These are phyloP conservation scores for Macrolepiota dolichaula DNA, from an alignment of 768 basidiomycete species.

Conservation along the genomic window DNA sequence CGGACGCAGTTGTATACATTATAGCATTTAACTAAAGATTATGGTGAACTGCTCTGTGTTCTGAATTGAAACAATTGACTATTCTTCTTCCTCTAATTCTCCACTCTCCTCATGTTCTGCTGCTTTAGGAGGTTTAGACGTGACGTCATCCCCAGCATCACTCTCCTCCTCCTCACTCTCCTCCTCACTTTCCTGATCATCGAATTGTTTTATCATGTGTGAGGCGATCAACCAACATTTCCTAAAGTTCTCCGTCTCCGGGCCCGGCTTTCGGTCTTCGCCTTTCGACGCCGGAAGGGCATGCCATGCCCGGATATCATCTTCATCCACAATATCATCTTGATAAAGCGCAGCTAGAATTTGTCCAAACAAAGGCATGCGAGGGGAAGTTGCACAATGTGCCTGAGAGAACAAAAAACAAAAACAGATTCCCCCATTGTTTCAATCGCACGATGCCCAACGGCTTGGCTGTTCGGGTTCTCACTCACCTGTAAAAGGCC, in stretches of 20 bases:
- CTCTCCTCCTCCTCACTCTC: conserved; percentile 1
- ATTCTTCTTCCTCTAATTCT: conserved; percentile 2
- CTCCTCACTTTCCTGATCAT: conserved; percentile 65
- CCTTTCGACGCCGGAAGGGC: conserved; percentile 51
- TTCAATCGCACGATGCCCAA: neutral
- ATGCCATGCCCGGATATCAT: conserved; percentile 89
- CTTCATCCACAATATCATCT: conserved; percentile 87
- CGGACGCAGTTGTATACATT: neutral
- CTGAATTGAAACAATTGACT: too few species aligned
- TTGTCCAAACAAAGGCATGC: conserved; percentile 75
- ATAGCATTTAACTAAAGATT: neutral
- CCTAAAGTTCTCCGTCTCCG: conserved; percentile 50
- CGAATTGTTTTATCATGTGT: conserved; percentile 78
- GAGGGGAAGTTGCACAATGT: conserved; percentile 61
- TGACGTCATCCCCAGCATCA: conserved; percentile 11
- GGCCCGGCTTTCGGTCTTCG: conserved; percentile 36
- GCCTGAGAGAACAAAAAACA: conserved; percentile 32
- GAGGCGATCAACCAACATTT: conserved; percentile 70
- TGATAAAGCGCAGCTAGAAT: conserved; percentile 87
- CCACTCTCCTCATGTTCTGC: conserved; percentile 10
- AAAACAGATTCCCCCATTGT: neutral
- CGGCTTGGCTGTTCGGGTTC: neutral
- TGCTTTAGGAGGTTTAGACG: neutral
- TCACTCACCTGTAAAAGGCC: conserved; percentile 68
- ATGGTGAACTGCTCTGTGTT: too few species aligned